Percentiles rank a stretch among this genome's conserved stretches.
Evolutionary conservation across 306 rosid genomes (phyloP).

Genomic region (Cucumis hystrix): DNA sequence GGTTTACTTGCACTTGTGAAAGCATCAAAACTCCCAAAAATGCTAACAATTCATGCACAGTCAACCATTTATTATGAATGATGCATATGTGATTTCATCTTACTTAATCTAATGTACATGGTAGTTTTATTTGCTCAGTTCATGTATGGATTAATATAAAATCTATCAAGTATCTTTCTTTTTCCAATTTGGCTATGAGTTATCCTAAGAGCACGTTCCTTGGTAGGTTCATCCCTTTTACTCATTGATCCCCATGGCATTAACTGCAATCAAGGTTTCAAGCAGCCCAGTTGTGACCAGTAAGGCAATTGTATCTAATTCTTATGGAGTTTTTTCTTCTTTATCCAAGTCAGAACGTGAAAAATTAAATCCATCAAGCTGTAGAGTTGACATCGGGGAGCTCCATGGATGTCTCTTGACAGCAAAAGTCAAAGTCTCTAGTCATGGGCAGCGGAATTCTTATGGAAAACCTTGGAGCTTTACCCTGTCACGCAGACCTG

Average conservation of each 20-base stretch:
- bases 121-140: not conserved
- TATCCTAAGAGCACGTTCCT: conserved; percentile 19
- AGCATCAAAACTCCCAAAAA: not conserved
- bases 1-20: not conserved
- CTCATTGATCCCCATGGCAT: conserved; percentile 41
- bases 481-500: conserved; percentile 27
- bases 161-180: conserved; percentile 9
- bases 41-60: not conserved
- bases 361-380: conserved; percentile 25
- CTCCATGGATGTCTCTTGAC: conserved; percentile 17
- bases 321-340: conserved; percentile 23
- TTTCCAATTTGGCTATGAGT: conserved; percentile 19
- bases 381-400: conserved; percentile 27
- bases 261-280: conserved; percentile 49
- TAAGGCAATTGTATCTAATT: conserved; percentile 29
- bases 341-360: conserved; percentile 31
- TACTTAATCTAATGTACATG: not conserved
- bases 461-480: conserved; percentile 35
- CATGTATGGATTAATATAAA: not conserved
- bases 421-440: conserved; percentile 22
- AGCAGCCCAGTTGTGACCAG: conserved; percentile 41
- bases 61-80: not conserved
- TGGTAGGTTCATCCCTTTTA: conserved; percentile 18
- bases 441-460: conserved; percentile 16
- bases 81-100: not conserved